Conservation (phyloP, 352 stramenopile genomes). For the Halophytophthora polymorphica region DNA sequence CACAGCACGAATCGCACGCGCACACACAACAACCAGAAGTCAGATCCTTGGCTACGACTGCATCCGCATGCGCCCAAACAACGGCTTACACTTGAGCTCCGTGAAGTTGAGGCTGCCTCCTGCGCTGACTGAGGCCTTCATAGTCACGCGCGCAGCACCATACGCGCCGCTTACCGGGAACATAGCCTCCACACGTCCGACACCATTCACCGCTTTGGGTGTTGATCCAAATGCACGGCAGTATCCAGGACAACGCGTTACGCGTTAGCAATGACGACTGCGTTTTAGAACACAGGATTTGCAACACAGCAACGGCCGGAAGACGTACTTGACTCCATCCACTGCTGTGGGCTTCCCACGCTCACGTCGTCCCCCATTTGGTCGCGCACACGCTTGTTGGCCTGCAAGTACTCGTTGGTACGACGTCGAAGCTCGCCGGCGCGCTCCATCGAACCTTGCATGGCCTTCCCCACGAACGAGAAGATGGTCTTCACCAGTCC, state of each 20-base stretch:
- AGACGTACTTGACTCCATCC: slow-evolving; percentile 67
- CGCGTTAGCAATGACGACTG: too few relatives aligned
- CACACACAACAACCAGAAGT: slow-evolving; percentile 2
- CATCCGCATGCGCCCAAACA: not conserved
- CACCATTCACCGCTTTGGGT: slow-evolving; percentile 61
- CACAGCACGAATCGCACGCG: not conserved
- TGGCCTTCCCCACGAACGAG: slow-evolving; percentile 52
- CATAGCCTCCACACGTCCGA: slow-evolving; percentile 57
- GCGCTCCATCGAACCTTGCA: slow-evolving; percentile 65
- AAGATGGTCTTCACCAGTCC: slow-evolving; percentile 66
- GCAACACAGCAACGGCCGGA: not conserved
- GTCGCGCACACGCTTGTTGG: slow-evolving; percentile 43
- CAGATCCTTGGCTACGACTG: not conserved
- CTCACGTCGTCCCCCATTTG: slow-evolving; percentile 47
- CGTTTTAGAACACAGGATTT: too few relatives aligned
- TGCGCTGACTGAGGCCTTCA: slow-evolving; percentile 49
- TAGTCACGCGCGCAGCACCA: slow-evolving; percentile 39
- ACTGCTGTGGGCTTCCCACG: slow-evolving; percentile 58
- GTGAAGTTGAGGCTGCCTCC: slow-evolving; percentile 40
- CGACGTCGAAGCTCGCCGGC: slow-evolving; percentile 51
- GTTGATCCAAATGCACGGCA: not conserved
- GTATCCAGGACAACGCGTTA: too few relatives aligned
- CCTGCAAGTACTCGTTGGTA: slow-evolving; percentile 51
- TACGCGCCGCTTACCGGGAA: slow-evolving; percentile 51
- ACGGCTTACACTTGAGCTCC: slow-evolving; percentile 62